Evolutionary conservation across 768 basidiomycete genomes (phyloP).

Genomic region (Xerocomellus intermedius): DNA sequence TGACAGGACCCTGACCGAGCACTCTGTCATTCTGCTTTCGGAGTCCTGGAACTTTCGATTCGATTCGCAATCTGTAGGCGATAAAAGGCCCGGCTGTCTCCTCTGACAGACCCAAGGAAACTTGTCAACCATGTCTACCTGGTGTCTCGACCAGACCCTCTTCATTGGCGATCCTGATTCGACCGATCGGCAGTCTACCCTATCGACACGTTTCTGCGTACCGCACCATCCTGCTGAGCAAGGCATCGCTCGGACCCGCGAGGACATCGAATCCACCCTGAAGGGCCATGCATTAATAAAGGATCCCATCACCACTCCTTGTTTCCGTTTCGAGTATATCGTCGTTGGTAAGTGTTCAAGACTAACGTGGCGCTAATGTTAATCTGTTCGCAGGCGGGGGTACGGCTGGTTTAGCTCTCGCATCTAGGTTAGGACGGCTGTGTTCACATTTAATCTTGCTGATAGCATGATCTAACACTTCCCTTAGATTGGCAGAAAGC

Average conservation of each 20-base stretch:
- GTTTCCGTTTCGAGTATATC: conserved; percentile 9
- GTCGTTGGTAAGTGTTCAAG: conserved; percentile 7
- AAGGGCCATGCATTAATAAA: background rate
- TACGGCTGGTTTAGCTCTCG: conserved; percentile 16
- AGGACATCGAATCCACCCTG: conserved; percentile 2
- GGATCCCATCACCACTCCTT: background rate
- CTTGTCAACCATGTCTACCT: background rate
- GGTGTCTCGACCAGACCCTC: background rate
- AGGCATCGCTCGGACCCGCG: background rate
- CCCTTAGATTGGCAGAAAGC: conserved; percentile 11
- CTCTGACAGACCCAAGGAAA: background rate
- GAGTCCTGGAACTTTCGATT: background rate
- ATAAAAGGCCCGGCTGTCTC: background rate
- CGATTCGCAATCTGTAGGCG: background rate
- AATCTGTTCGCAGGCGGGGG: conserved; percentile 12
- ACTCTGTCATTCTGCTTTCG: background rate
- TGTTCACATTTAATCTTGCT: background rate
- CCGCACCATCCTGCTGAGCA: background rate
- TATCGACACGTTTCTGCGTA: background rate
- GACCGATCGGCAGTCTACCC: background rate
- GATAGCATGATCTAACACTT: background rate
- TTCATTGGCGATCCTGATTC: background rate
- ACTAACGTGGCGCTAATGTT: background rate
- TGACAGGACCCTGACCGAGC: too few relatives aligned
- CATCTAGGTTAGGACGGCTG: conserved; percentile 7